A percentile compares a stretch with the other conserved stretches of the same genome.
Conservation (phyloP, 2,329 filamentous ascomycete genomes). For the Fusarium sp. region DNA sequence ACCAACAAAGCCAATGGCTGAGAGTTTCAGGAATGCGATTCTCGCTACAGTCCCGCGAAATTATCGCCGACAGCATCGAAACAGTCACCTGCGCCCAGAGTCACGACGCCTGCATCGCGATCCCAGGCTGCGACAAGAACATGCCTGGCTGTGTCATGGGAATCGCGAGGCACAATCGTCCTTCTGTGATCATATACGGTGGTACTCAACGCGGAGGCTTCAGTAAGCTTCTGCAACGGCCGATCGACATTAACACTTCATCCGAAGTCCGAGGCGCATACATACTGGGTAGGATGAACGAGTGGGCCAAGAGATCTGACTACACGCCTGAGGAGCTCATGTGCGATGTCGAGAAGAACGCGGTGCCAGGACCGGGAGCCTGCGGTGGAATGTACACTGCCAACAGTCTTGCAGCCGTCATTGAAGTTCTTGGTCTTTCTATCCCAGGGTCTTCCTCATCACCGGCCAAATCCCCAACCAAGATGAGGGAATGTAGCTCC, state of each 20-base stretch:
- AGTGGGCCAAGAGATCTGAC: neutral
- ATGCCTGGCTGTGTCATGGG: neutral
- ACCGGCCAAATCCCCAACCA: neutral
- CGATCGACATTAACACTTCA: neutral
- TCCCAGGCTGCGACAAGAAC: neutral
- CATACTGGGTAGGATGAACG: neutral
- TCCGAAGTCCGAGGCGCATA: neutral
- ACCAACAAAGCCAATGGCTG: neutral
- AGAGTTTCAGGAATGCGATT: neutral
- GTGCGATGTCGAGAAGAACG: neutral
- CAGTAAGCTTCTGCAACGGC: neutral
- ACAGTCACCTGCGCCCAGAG: neutral
- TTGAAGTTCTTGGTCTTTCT: neutral
- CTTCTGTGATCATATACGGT: neutral
- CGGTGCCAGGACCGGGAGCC: neutral
- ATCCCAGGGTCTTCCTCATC: neutral
- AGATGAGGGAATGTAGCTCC: neutral
- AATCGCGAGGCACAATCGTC: neutral
- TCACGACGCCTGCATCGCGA: neutral
- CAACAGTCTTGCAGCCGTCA: neutral
- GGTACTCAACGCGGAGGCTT: neutral
- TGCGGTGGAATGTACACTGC: neutral
- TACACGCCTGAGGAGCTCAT: neutral
- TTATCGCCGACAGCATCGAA: neutral
- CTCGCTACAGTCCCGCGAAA: neutral